phyloP scores from a whole-genome alignment of 768 basidiomycete genomes.

The Lactarius sanguifluus region DNA sequence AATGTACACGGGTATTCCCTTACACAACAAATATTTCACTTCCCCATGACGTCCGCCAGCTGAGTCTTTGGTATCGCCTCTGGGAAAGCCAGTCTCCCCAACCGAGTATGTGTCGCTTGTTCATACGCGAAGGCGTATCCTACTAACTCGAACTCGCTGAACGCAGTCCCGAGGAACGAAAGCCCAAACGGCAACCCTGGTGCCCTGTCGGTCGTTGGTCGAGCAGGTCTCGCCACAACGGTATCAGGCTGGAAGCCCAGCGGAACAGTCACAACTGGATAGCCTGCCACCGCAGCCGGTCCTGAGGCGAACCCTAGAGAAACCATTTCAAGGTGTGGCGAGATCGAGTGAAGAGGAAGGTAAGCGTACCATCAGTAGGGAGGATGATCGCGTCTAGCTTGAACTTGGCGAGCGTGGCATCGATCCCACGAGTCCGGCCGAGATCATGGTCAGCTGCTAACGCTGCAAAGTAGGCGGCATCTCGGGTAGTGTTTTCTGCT shows the following conservation, averaged over 20 bases:
- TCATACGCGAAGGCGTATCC: conserved; percentile 36
- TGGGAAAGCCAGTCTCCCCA: conserved; percentile 29
- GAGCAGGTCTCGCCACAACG: conserved; percentile 26
- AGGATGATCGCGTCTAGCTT: conserved; percentile 38
- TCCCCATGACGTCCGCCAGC: conserved; percentile 29
- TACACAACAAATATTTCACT: background rate
- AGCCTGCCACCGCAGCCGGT: conserved; percentile 31
- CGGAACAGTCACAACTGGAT: conserved; percentile 32
- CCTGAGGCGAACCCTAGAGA: conserved; percentile 25
- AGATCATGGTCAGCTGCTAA: conserved; percentile 37
- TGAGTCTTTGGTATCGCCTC: conserved; percentile 34
- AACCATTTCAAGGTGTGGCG: background rate
- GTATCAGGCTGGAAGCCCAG: conserved; percentile 33
- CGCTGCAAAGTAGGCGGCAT: conserved; percentile 36
- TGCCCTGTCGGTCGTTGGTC: conserved; percentile 27
- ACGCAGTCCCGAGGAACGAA: conserved; percentile 33
- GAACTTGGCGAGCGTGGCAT: conserved; percentile 36
- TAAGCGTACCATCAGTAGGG: conserved; percentile 36
- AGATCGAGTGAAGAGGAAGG: background rate
- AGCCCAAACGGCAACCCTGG: conserved; percentile 34
- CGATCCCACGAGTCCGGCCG: conserved; percentile 38
- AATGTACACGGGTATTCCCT: background rate
- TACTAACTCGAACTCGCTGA: conserved; percentile 32
- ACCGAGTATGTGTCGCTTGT: conserved; percentile 33
- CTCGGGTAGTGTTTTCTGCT: conserved; percentile 33